Evolutionary conservation across 2,329 filamentous ascomycete genomes (phyloP), one percentile per base, ranked within the genome.

Genomic region (Ambrosiella xylebori): DNA sequence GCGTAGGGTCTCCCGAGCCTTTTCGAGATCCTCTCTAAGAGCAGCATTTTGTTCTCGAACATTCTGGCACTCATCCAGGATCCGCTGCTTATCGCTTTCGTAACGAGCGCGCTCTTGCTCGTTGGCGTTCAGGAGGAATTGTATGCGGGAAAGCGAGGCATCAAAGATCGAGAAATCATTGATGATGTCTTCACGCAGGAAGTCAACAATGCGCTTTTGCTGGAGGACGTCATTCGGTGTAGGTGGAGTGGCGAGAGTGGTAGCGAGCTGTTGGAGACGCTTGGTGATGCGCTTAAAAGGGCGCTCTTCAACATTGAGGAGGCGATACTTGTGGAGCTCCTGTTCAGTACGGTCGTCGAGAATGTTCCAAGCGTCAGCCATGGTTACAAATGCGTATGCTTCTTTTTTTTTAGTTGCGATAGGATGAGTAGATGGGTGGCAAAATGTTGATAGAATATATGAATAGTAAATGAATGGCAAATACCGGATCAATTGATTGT

Each of bases 91-190:
- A 67, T 95, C 86, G 1, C 79, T 76, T 4, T 83, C 82, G 70
- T 96, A 97, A 51, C 90, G 83, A 64, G 86, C 80, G 57, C 91
- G 84, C 71, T 97, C 90, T 57, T 79, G 80, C 62, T 79, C 80
- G 68, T 97, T 96, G 67, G 88, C 89, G 36, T 84, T 81, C 57
- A 85, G 79, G 0, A 95, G 82, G 66, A 95, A 88, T 64, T 96
- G 90, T 44, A 95, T 85, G 58, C 91, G 88, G 39, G 86, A 80
- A 63, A 96, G 86, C 66, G 83, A 88, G 71, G 81, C 86, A 68
- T 95, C 87, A 64, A 96, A 89, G 15, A 88, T 83, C 12, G 86
- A 85, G 65, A 96, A 93, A 69, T 97, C 91, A 63, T 95, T 80
- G 6, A 85, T 81, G 47, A 94, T 77, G 68, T 95, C 89, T 67